Conservation (phyloP, 2,329 filamentous ascomycete genomes). For the Teratosphaeria epicoccoides region DNA sequence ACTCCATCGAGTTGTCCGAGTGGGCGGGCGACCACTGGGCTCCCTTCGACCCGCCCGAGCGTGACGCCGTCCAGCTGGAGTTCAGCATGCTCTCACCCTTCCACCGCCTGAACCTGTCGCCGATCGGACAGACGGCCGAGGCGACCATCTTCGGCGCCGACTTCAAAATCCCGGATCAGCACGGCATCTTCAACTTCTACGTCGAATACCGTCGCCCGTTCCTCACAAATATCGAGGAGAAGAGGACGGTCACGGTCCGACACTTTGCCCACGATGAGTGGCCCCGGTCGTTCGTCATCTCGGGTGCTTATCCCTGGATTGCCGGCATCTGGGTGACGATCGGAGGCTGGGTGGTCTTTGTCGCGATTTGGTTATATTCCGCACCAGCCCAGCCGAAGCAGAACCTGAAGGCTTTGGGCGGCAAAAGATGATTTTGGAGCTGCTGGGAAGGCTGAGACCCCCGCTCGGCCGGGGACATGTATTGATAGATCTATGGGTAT, state of each 20-base stretch:
- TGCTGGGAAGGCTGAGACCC: too few relatives aligned
- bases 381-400: slow-evolving; percentile 39
- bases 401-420: slow-evolving; percentile 3
- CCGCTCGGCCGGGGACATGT: too few relatives aligned
- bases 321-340: slow-evolving; percentile 76
- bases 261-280: slow-evolving; percentile 98
- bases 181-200: slow-evolving; percentile 97
- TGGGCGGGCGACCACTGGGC: slow-evolving; percentile 58
- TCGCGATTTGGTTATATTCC: slow-evolving; percentile 76
- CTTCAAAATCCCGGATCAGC: slow-evolving; percentile 86
- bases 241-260: slow-evolving; percentile 84
- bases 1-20: slow-evolving; percentile 81
- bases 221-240: slow-evolving; percentile 80
- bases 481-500: neutral
- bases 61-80: slow-evolving; percentile 79
- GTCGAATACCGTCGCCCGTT: slow-evolving; percentile 96
- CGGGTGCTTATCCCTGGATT: slow-evolving; percentile 90
- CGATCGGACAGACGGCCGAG: slow-evolving; percentile 46
- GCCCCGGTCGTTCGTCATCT: slow-evolving; percentile 81
- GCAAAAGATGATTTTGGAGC: neutral
- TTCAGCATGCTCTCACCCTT: slow-evolving; percentile 98
- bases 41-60: slow-evolving; percentile 59
- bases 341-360: slow-evolving; percentile 73
- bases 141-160: slow-evolving; percentile 61
- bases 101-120: slow-evolving; percentile 68